Conservation (phyloP, 1,284 basidiomycete species). For the Rhodotorula mucilaginosa region DNA sequence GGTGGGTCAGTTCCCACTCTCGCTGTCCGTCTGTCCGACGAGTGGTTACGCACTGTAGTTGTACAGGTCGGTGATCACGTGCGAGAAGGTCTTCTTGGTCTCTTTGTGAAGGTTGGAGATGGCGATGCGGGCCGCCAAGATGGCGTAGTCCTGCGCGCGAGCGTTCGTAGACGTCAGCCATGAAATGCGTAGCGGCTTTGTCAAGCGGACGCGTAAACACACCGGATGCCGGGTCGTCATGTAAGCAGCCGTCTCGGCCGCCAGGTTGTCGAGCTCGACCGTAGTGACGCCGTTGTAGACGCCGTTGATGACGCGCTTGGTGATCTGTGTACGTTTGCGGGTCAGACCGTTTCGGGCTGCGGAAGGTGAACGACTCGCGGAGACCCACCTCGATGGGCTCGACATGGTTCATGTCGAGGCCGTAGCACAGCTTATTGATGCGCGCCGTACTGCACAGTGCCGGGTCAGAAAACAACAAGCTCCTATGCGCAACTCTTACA, state of each 20-base stretch:
- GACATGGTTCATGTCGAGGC: slow-evolving; percentile 87
- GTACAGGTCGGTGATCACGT: slow-evolving; percentile 87
- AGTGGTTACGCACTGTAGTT: slow-evolving; percentile 64
- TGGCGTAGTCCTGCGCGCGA: slow-evolving; percentile 84
- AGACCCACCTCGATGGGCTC: slow-evolving; percentile 84
- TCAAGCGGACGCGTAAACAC: not conserved
- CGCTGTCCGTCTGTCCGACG: not conserved
- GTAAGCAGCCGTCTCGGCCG: slow-evolving; percentile 77
- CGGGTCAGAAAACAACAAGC: not conserved
- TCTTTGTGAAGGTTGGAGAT: slow-evolving; percentile 99
- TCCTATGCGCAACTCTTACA: not conserved
- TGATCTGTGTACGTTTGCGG: slow-evolving; percentile 57
- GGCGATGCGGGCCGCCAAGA: slow-evolving; percentile 96
- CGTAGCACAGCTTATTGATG: slow-evolving; percentile 95
- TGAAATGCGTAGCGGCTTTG: not conserved
- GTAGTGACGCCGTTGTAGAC: slow-evolving; percentile 90
- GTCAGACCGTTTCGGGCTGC: not conserved
- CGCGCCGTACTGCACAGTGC: slow-evolving; percentile 55
- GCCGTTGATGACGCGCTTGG: slow-evolving; percentile 92
- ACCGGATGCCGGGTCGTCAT: slow-evolving; percentile 67
- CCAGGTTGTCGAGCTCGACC: slow-evolving; percentile 78
- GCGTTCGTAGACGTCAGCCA: too few species aligned
- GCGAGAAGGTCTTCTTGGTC: slow-evolving; percentile 94
- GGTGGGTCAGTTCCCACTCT: not conserved
- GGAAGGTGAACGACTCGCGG: not conserved